Base-by-base conservation (phyloP, 768 basidiomycete species). In the Termitomyces sp. region DNA sequence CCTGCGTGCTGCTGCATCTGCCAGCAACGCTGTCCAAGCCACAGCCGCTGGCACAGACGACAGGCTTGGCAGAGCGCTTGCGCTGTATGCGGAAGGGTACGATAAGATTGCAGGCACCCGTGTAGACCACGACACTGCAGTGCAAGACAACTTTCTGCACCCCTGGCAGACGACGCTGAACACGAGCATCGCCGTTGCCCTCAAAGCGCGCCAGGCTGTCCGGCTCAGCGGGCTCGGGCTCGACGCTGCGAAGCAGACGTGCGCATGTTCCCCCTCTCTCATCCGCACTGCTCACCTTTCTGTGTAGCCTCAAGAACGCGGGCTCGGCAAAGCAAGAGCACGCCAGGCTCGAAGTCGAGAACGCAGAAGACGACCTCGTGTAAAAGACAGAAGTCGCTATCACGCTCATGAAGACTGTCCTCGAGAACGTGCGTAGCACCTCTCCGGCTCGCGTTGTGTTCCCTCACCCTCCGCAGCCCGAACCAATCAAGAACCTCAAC, bases 381-480 rank as follows among this genome's bases (percentile, higher is more conserved):
- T 94, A 95, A 70, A 94, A 93, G 79, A 99, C 97, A 24, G 97
- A 99, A 71, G 90, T 95, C 31, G 96, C 95, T 0, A 97, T 97
- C 65, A 91, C 90, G 2, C 81, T 94, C 44, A 96, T 97, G 94
- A 96, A 96, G 79, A 89, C 92, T n/a, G 96, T 98, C 16, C 80
- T 99, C 39, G 96, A 98, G 65, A 98, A 98, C 73, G 95, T 97
- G 62, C 55, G 90, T 78, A 3, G 9, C 32, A 92, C 76, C 90
- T 92, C 76, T 92, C 32, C 8, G 1, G 10, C 32, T 9, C 12
- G 13, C 34, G 14, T 13, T 14, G n/a, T n/a, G n/a, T n/a, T n/a
- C n/a, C n/a, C 3, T n/a, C 51, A 9, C 46, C 46, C 59, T 34
- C 50, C 57, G 12, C 63, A 96, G 94, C 97, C 97, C 39, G 96